Base-by-base conservation (phyloP, 129 eudicot genomes). In the carrot (Daucus carota) region DNA sequence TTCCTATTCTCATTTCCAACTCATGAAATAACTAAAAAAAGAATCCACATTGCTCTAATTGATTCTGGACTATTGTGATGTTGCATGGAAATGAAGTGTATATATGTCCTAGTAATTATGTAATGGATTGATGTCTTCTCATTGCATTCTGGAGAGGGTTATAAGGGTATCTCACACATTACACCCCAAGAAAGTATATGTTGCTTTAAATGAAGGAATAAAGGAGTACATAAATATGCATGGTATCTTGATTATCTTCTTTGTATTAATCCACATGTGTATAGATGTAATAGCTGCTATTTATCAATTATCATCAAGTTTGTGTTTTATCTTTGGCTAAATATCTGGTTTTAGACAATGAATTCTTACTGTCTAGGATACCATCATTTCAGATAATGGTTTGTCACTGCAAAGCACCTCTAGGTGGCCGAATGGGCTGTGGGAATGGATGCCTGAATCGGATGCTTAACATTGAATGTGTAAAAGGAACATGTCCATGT, bases 391-490 rank as follows among this genome's bases (percentile, higher is more conserved):
- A 93, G 98, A 82, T 94, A 60, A 94, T 94, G 98, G 90, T 94
- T 45, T 94, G 98, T 81, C 92, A 89, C 78, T 94, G 98, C 89
- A 94, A 91, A 80, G 84, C 87, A 71, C 86, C 93, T 11, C 70
- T 60, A 62, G 96, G 92, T 66, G 93, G 96, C 12, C 85, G 87
- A 47, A 65, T 83, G 92, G 98, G 98, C 32, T 94, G 98, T 86
- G 90, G 93, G 74, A 90, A 80, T 83, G 89, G 84, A 83, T 94
- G 98, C 76, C 85, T 94, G 80, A 94, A 94, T 78, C 88, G 97
- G 66, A 87, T 94, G 96, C 92, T 94, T 66, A 94, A 91, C 83
- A 91, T 94, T 67, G 98, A 94, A 80, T 94, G 98, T 81, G 93
- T 87, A 80, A 88, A 81, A 77, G 96, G 96, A 78, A 91, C 98